These are phyloP conservation scores for Lolium perenne DNA, from an alignment of 176 grass and related monocot species.

Conservation along the genomic window DNA sequence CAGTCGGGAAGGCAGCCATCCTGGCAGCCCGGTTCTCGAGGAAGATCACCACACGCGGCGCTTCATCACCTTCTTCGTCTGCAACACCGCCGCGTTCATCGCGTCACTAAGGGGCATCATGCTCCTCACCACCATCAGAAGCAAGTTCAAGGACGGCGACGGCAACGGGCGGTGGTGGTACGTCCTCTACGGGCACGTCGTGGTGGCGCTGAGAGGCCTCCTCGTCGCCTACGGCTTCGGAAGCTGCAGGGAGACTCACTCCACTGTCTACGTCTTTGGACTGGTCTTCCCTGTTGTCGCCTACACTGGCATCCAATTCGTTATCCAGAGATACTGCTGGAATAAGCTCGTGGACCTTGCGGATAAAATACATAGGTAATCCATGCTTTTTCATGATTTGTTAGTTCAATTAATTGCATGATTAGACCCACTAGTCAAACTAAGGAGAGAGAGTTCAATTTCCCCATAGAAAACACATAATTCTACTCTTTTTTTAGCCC, in stretches of 20 bases:
- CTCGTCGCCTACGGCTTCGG: neutral
- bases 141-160: conserved; percentile 6
- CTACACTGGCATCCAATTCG: neutral
- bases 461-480: too few relatives aligned
- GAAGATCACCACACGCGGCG: neutral
- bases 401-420: too few relatives aligned
- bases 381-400: neutral
- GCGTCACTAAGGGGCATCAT: conserved; percentile 34
- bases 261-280: neutral
- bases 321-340: conserved; percentile 5
- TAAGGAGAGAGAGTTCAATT: too few relatives aligned
- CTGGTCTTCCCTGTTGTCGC: neutral
- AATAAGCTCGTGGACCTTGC: neutral
- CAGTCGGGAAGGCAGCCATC: neutral
- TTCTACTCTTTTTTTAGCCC: too few relatives aligned
- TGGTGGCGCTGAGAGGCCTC: neutral
- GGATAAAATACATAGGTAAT: neutral
- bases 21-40: neutral
- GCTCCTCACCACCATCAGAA: neutral
- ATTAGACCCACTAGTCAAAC: too few relatives aligned
- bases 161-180: conserved; percentile 6
- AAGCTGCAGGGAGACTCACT: neutral
- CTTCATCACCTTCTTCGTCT: conserved; percentile 22
- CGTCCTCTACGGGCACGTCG: neutral
- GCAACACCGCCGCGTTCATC: conserved; percentile 31